These are phyloP conservation scores for Starmerella kuoi DNA, from an alignment of 805 yeast genomes.

Conservation along the genomic window DNA sequence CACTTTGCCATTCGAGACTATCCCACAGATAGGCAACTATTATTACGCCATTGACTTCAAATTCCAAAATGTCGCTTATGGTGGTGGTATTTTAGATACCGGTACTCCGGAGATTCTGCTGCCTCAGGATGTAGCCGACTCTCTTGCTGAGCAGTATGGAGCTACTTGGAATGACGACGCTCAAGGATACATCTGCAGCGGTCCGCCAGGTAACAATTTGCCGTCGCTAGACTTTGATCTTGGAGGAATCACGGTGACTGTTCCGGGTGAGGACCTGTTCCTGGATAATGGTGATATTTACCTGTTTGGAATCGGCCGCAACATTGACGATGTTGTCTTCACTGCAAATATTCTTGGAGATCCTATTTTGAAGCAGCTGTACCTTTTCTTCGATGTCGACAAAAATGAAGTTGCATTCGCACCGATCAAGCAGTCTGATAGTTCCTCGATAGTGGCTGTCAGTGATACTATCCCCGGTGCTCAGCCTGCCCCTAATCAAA, in stretches of 20 bases:
- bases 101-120: constrained; percentile 41
- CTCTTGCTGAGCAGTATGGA: constrained; percentile 9
- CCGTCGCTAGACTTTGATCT: constrained; percentile 13
- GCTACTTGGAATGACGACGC: constrained; percentile 2
- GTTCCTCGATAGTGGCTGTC: constrained; percentile 5
- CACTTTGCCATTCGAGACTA: constrained; percentile 22
- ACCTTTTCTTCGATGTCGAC: constrained; percentile 53
- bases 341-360: constrained; percentile 32
- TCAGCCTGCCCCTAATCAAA: constrained; percentile 11
- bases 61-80: constrained; percentile 5
- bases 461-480: constrained; percentile 9
- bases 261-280: constrained; percentile 23
- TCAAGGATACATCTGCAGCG: background rate
- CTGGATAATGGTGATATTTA: constrained; percentile 11
- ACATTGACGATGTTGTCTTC: background rate
- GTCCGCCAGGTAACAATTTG: background rate
- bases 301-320: constrained; percentile 6
- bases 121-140: constrained; percentile 26
- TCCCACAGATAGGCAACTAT: background rate
- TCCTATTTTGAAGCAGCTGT: constrained; percentile 45
- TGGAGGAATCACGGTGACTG: constrained; percentile 16
- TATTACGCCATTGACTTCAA: constrained; percentile 8
- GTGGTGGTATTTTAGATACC: constrained; percentile 35
- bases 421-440: constrained; percentile 21
- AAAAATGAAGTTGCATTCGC: constrained; percentile 46